A percentile compares a stretch with the other conserved stretches of the same genome.
Conservation (phyloP, 1,284 basidiomycete species). For the Cryptococcus sp. region DNA sequence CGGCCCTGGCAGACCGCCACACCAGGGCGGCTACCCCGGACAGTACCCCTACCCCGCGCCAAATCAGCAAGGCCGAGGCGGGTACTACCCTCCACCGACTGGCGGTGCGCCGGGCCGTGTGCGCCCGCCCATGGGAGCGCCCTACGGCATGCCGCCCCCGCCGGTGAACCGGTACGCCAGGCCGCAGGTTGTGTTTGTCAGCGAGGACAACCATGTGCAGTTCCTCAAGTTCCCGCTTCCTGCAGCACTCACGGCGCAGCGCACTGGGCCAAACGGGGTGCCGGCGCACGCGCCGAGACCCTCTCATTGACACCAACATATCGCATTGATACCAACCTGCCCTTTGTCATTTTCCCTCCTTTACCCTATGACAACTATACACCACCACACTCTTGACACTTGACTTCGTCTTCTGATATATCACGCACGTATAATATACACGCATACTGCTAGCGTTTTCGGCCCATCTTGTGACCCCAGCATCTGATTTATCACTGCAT, state of each 20-base stretch:
- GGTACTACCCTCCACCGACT: conserved; percentile 13
- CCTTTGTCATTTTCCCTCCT: too few relatives aligned
- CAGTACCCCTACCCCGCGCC: conserved; percentile 3
- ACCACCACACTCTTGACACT: too few relatives aligned
- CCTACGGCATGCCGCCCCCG: conserved; percentile 20
- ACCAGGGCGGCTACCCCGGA: neutral
- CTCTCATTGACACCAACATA: too few relatives aligned
- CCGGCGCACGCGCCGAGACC: too few relatives aligned
- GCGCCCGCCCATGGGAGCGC: neutral
- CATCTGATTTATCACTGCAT: too few relatives aligned
- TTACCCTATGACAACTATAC: too few relatives aligned
- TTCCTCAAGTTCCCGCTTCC: conserved; percentile 45
- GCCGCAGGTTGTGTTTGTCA: conserved; percentile 48
- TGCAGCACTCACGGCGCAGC: neutral
- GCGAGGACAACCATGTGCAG: conserved; percentile 50
- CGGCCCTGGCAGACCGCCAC: conserved; percentile 9
- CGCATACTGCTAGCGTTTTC: too few relatives aligned
- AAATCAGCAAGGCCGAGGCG: neutral
- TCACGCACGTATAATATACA: too few relatives aligned
- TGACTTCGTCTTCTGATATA: too few relatives aligned
- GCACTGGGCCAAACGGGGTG: too few relatives aligned
- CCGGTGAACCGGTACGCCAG: conserved; percentile 29
- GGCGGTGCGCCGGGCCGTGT: neutral
- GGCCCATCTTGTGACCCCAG: too few relatives aligned
- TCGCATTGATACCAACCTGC: too few relatives aligned